Evolutionary conservation across 2,329 filamentous ascomycete species (phyloP), one percentile per base, ranked within the genome.

Genomic region (Penicillium sp.): DNA sequence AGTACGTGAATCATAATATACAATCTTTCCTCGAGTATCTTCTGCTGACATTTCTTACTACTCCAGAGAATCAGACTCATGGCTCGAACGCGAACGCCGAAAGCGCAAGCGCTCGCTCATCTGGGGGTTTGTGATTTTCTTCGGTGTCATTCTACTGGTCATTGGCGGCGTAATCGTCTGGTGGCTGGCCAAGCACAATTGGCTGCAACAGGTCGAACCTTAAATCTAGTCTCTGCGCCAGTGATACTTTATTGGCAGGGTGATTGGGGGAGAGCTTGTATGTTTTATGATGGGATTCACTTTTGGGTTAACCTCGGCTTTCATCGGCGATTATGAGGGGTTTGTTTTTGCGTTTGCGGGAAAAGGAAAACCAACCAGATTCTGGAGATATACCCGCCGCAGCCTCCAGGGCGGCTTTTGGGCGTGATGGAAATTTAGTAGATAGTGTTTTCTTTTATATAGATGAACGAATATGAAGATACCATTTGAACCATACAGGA

Each of bases 91-190:
- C 6, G 79, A 86, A 73, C 75, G 77, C 16, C 72, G 72, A 52
- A 87, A 87, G 67, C 76, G 76, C 57, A 79, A 78, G 51, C 77
- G 81, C 10, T 79, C 79, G 25, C 79, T 78, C 55, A 76, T 85
- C 55, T 65, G 80, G n/a, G 73, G 78, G 2, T 75, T 76, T 19
- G 16, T 75, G 2, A 71, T 76, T 6, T 69, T 71, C 51, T 63
- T 73, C 8, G 53, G 57, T 3, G 68, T 78, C 51, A 63, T 70
- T 11, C 55, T 74, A 8, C 56, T 85, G 10, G 73, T 83, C 0
- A 78, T 76, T 0, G 80, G 75, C 0, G 71, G 81, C 1, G 78
- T 83, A 11, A 75, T 80, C 1, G 71, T 81, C 0, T 72, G 84
- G 61, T 80, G 81, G 73, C 65, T 78, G 11, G 68, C 64, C n/a